Evolutionary conservation across 1,139 yeast species (phyloP).

Genomic region (Geotrichum macrosporum): DNA sequence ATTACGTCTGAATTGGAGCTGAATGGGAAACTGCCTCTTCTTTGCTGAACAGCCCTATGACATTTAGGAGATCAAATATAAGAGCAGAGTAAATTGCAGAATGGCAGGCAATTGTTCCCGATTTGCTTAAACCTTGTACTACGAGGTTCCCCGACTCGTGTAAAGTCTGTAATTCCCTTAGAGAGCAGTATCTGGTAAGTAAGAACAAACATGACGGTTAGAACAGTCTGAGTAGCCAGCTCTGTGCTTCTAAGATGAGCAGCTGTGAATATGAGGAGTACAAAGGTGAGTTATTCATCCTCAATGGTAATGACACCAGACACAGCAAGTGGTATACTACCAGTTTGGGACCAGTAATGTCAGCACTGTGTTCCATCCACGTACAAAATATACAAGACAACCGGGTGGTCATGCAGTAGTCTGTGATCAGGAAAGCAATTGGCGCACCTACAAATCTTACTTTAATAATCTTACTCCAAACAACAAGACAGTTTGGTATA

Average conservation of each 20-base stretch:
- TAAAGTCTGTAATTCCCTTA: constrained; percentile 76
- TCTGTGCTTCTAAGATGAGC: constrained; percentile 77
- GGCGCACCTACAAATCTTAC: constrained; percentile 68
- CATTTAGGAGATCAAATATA: constrained; percentile 53
- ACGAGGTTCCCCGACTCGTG: constrained; percentile 82
- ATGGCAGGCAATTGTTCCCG: constrained; percentile 60
- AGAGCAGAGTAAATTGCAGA: constrained; percentile 58
- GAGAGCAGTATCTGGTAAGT: constrained; percentile 86
- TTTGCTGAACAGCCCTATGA: constrained; percentile 51
- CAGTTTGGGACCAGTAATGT: constrained; percentile 53
- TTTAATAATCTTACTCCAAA: constrained; percentile 64
- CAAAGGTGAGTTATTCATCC: constrained; percentile 84
- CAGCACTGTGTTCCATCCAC: constrained; percentile 69
- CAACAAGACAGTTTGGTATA: constrained; percentile 65
- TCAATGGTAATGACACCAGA: constrained; percentile 84
- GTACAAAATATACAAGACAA: constrained; percentile 50
- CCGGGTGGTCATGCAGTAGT: constrained; percentile 58
- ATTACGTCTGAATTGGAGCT: constrained; percentile 65
- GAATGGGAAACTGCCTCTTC: constrained; percentile 57
- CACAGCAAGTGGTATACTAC: constrained; percentile 62
- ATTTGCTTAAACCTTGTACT: constrained; percentile 64
- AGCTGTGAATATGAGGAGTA: constrained; percentile 62
- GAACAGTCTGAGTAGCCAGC: constrained; percentile 83
- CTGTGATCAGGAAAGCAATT: constrained; percentile 55
- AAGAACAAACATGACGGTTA: constrained; percentile 72